Conservation (phyloP, 179 eudicot genomes). For the Vitellaria paradoxa region DNA sequence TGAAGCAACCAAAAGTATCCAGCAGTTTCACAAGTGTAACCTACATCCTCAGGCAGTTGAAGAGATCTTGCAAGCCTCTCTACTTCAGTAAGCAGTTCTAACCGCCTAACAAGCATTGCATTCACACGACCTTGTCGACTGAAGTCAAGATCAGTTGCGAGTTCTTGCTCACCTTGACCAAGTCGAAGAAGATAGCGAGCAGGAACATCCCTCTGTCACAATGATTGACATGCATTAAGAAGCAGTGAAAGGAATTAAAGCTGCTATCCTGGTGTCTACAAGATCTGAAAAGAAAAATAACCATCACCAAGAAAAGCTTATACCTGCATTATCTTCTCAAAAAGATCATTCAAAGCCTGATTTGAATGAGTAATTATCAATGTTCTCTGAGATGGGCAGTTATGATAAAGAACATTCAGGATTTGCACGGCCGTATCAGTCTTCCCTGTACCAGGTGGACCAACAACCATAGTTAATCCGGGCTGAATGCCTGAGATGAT, state of each 20-base stretch:
- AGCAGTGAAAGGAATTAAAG: background rate
- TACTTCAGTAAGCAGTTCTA: constrained; percentile 92
- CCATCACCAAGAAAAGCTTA: constrained; percentile 16
- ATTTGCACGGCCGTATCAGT: constrained; percentile 98
- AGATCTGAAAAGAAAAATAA: background rate
- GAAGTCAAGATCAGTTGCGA: constrained; percentile 96
- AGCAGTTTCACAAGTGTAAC: constrained; percentile 97
- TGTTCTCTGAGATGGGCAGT: constrained; percentile 97
- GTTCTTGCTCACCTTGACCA: constrained; percentile 98
- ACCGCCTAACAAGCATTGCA: constrained; percentile 94
- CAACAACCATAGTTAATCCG: constrained; percentile 96
- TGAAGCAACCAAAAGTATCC: constrained; percentile 98
- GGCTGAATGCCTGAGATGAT: constrained; percentile 93
- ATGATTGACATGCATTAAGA: constrained; percentile 8
- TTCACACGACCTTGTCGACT: constrained; percentile 99
- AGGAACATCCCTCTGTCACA: constrained; percentile 87
- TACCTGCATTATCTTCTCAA: constrained; percentile 99
- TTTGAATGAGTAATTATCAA: constrained; percentile 95
- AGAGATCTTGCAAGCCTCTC: constrained; percentile 96
- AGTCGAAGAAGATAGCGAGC: constrained; percentile 98
- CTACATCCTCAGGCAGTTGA: constrained; percentile 94
- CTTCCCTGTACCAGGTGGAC: constrained; percentile 99
- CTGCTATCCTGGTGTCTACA: background rate
- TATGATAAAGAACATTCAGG: constrained; percentile 91
- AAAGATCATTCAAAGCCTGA: constrained; percentile 94